Evolutionary conservation across 1,284 basidiomycete species (phyloP).

Genomic region (Earliella scabrosa): DNA sequence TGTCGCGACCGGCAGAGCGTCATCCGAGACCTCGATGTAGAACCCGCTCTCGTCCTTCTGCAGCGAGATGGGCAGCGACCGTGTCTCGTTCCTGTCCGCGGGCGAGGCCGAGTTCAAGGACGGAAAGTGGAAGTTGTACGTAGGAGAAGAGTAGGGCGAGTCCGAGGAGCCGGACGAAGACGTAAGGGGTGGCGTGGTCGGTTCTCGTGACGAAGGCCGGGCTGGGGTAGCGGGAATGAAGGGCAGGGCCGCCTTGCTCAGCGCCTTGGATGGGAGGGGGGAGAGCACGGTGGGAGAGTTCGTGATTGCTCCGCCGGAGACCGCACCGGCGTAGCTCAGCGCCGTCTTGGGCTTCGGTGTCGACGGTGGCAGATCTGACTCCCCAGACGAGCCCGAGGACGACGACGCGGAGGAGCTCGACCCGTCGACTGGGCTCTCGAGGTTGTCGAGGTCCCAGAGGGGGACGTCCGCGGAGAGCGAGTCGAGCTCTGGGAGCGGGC

Average conservation of each 20-base stretch:
- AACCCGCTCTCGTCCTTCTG: conserved; percentile 40
- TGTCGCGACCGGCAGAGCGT: conserved; percentile 9
- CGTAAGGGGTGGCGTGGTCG: conserved; percentile 24
- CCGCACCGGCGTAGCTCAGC: conserved; percentile 29
- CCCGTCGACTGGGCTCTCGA: conserved; percentile 18
- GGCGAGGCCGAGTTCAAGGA: conserved; percentile 29
- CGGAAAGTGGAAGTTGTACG: conserved; percentile 37
- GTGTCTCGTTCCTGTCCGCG: conserved; percentile 28
- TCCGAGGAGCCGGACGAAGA: conserved; percentile 28
- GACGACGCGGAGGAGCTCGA: conserved; percentile 21
- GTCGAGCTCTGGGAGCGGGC: conserved; percentile 21
- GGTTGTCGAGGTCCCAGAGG: conserved; percentile 27
- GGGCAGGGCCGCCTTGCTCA: conserved; percentile 35
- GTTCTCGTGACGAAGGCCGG: conserved; percentile 12
- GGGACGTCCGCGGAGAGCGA: conserved; percentile 17
- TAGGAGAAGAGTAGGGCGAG: conserved; percentile 31
- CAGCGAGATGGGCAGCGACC: conserved; percentile 33
- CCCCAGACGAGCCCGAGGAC: conserved; percentile 33
- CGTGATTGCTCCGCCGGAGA: conserved; percentile 22
- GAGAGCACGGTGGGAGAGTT: conserved; percentile 26
- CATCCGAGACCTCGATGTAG: conserved; percentile 28
- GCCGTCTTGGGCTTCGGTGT: conserved; percentile 34
- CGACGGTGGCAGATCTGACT: conserved; percentile 33
- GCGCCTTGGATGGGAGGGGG: conserved; percentile 34
- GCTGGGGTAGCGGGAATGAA: conserved; percentile 33